Conservation (phyloP, 345 rosid genomes). For the Odontarrhena argentea region DNA sequence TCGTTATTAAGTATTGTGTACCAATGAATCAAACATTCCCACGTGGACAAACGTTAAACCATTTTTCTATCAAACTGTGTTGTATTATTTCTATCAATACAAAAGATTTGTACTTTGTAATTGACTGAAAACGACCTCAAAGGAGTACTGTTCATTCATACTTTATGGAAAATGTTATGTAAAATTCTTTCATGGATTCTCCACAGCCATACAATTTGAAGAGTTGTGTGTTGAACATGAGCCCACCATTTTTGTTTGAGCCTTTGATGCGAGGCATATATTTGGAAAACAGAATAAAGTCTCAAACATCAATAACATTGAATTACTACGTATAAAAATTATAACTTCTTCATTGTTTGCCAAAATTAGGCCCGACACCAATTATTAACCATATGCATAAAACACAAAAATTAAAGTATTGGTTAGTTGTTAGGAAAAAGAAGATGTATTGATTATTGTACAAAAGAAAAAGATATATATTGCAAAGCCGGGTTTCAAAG, state of each 20-base stretch:
- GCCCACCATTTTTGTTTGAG: slow-evolving; percentile 11
- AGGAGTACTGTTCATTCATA: background rate
- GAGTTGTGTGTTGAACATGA: slow-evolving; percentile 13
- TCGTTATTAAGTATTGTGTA: slow-evolving; percentile 16
- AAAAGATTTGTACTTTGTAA: background rate
- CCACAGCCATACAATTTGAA: slow-evolving; percentile 1
- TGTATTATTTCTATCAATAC: too few relatives aligned
- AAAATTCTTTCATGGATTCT: background rate
- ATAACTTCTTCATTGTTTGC: too few relatives aligned
- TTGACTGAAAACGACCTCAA: slow-evolving; percentile 3
- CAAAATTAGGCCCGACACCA: too few relatives aligned
- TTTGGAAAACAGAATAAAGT: background rate
- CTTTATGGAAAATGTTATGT: background rate
- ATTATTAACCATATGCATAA: background rate
- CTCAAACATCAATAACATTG: background rate
- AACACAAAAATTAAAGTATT: too few relatives aligned
- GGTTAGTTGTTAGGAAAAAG: too few relatives aligned
- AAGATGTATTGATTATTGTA: too few relatives aligned
- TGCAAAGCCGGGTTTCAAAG: too few relatives aligned
- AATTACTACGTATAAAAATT: too few relatives aligned
- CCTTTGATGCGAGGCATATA: background rate
- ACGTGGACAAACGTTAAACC: slow-evolving; percentile 27
- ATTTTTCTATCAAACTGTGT: slow-evolving; percentile 1
- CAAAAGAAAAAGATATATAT: too few relatives aligned
- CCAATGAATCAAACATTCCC: slow-evolving; percentile 22